These are phyloP conservation scores for Bipolaris sorokiniana DNA, from an alignment of 2,329 filamentous ascomycete genomes.

Conservation along the genomic window DNA sequence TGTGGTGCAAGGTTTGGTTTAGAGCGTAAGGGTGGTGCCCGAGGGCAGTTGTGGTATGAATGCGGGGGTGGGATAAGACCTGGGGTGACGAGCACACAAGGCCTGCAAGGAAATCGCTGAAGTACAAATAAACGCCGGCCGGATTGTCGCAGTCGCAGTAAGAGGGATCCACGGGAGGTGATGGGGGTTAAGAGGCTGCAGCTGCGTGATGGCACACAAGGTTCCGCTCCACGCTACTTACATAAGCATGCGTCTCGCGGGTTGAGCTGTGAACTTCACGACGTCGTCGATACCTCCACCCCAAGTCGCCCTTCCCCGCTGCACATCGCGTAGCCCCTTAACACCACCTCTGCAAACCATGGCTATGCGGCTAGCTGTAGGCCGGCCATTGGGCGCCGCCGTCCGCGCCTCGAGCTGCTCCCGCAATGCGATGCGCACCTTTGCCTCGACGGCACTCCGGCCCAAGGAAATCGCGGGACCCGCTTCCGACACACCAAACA, in stretches of 20 bases:
- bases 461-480: slow-evolving; percentile 54
- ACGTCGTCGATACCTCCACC: slow-evolving; percentile 36
- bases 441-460: slow-evolving; percentile 51
- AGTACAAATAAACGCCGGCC: slow-evolving; percentile 42
- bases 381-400: slow-evolving; percentile 48
- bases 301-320: slow-evolving; percentile 26
- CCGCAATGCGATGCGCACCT: slow-evolving; percentile 47
- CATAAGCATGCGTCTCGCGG: slow-evolving; percentile 21
- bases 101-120: slow-evolving; percentile 26
- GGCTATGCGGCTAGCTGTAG: slow-evolving; percentile 51
- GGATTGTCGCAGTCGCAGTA: slow-evolving; percentile 23
- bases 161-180: slow-evolving; percentile 33
- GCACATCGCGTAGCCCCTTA: slow-evolving; percentile 32
- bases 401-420: slow-evolving; percentile 45
- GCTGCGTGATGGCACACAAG: slow-evolving; percentile 25
- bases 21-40: slow-evolving; percentile 36
- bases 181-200: slow-evolving; percentile 34
- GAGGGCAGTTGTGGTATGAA: slow-evolving; percentile 18
- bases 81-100: slow-evolving; percentile 4
- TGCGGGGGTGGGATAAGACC: slow-evolving; percentile 11
- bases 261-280: slow-evolving; percentile 23
- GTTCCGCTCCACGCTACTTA: slow-evolving; percentile 21
- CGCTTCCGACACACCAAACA: slow-evolving; percentile 53
- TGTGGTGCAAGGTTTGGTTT: slow-evolving; percentile 6
- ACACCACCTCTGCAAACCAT: slow-evolving; percentile 38